Conservation (phyloP, 805 yeast species). For the Nakazawaea wickerhamii region DNA sequence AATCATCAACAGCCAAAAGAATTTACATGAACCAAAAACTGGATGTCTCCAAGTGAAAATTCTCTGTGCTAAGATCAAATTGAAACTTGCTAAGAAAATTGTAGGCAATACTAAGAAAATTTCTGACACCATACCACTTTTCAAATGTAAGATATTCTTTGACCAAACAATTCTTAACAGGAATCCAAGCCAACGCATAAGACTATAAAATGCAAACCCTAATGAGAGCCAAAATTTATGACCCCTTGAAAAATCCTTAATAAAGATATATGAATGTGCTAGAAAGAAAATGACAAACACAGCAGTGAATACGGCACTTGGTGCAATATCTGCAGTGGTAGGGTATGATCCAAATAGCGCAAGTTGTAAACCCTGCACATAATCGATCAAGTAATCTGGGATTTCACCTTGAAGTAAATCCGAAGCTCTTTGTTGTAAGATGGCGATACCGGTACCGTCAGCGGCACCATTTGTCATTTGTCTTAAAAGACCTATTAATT, state of each 20-base stretch:
- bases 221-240: conserved; percentile 56
- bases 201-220: conserved; percentile 48
- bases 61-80: conserved; percentile 65
- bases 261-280: conserved; percentile 42
- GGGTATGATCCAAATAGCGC: conserved; percentile 66
- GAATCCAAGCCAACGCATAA: conserved; percentile 53
- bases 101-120: conserved; percentile 54
- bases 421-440: conserved; percentile 28
- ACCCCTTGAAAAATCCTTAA: conserved; percentile 44
- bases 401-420: conserved; percentile 31
- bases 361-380: conserved; percentile 35
- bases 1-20: conserved; percentile 48
- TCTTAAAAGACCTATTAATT: conserved; percentile 13
- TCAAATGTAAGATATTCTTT: conserved; percentile 37
- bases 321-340: conserved; percentile 45
- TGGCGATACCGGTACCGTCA: conserved; percentile 42
- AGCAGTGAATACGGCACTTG: conserved; percentile 52
- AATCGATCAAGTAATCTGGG: conserved; percentile 35
- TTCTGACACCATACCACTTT: conserved; percentile 50
- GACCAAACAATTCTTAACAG: conserved; percentile 57
- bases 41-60: conserved; percentile 77
- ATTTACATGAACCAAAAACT: conserved; percentile 48
- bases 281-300: conserved; percentile 44
- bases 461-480: conserved; percentile 37
- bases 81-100: conserved; percentile 52